These are phyloP conservation scores for Debaryomyces sp. DNA, from an alignment of 1,139 yeast genomes.

Conservation along the genomic window DNA sequence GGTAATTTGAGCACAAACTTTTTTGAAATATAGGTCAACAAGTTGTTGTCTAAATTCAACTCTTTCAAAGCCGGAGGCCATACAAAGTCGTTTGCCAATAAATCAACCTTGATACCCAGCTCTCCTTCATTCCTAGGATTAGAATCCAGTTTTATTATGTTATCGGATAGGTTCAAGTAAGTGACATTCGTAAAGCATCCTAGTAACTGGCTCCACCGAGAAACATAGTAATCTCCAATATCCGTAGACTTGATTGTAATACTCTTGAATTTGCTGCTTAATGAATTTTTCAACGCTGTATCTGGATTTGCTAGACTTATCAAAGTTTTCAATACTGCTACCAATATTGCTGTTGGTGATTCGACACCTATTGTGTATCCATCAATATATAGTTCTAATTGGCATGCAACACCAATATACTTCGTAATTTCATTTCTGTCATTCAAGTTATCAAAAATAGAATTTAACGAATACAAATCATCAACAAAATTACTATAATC, in stretches of 20 bases:
- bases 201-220: slow-evolving; percentile 38
- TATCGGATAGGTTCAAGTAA: slow-evolving; percentile 30
- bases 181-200: slow-evolving; percentile 25
- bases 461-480: slow-evolving; percentile 27
- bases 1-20: slow-evolving; percentile 33
- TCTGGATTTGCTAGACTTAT: slow-evolving; percentile 21
- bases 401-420: slow-evolving; percentile 25
- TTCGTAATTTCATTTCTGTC: slow-evolving; percentile 10
- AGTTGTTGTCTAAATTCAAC: slow-evolving; percentile 32
- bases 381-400: slow-evolving; percentile 28
- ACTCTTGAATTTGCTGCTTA: slow-evolving; percentile 24
- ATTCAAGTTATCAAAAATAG: slow-evolving; percentile 19
- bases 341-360: slow-evolving; percentile 32
- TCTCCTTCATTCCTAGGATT: slow-evolving; percentile 3
- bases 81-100: slow-evolving; percentile 24
- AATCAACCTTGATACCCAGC: slow-evolving; percentile 21
- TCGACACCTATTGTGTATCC: slow-evolving; percentile 30
- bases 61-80: slow-evolving; percentile 32
- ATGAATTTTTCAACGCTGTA: slow-evolving; percentile 13
- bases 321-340: slow-evolving; percentile 30
- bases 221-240: slow-evolving; percentile 36
- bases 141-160: slow-evolving; percentile 26
- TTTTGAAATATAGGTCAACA: slow-evolving; percentile 23
- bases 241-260: slow-evolving; percentile 37
- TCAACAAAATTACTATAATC: slow-evolving; percentile 32